These are phyloP conservation scores for Neurospora sp. DNA, from an alignment of 495 filamentous ascomycete species.

Conservation along the genomic window DNA sequence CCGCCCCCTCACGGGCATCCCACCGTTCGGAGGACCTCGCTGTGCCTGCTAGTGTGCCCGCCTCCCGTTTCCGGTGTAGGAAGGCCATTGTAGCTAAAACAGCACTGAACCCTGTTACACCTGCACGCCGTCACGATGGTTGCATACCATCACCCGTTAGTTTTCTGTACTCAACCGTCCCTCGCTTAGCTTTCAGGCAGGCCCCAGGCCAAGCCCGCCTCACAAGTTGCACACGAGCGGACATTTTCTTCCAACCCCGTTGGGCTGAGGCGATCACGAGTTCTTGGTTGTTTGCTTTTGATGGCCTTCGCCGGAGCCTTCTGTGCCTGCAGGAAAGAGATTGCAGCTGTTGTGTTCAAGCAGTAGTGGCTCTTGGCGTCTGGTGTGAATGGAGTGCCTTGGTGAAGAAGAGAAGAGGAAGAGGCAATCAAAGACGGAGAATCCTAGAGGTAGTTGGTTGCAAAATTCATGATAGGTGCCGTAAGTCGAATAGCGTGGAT, in stretches of 20 bases:
- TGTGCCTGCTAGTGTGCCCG: background rate
- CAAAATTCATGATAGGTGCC: background rate
- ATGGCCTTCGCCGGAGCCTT: background rate
- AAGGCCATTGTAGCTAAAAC: background rate
- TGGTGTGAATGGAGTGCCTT: background rate
- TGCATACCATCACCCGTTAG: background rate
- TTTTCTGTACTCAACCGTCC: background rate
- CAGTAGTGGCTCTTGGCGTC: background rate
- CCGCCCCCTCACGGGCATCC: background rate
- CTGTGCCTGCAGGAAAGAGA: background rate
- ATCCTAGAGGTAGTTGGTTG: too few species aligned
- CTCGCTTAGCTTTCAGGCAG: background rate
- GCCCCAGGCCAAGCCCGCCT: background rate
- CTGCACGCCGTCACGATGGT: background rate
- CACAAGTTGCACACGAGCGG: background rate
- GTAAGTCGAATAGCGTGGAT: background rate
- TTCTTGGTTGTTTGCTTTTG: background rate
- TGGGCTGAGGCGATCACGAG: background rate
- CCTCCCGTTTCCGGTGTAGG: background rate
- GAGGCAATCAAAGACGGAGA: background rate
- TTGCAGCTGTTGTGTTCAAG: background rate
- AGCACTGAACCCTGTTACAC: background rate
- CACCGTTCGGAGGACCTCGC: background rate
- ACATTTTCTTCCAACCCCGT: background rate
- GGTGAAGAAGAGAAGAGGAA: background rate